phyloP scores from a whole-genome alignment of 2,329 filamentous ascomycete species.

The Botryotinia convoluta region DNA sequence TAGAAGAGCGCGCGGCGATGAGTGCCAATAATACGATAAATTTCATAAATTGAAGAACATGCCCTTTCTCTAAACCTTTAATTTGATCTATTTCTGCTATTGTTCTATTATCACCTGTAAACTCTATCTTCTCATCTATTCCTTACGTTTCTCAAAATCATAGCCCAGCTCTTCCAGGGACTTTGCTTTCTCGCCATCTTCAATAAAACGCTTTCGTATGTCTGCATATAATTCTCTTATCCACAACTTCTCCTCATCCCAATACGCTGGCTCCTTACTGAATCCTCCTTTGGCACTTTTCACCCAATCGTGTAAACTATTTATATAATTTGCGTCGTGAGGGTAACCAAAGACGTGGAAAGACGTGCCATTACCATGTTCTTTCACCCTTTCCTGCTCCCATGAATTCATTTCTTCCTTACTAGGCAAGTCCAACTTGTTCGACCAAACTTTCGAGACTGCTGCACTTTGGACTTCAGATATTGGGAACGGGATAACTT shows the following conservation, averaged over 20 bases:
- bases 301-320: constrained; percentile 63
- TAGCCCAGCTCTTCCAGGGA: constrained; percentile 72
- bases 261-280: constrained; percentile 68
- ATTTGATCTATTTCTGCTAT: not conserved
- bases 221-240: constrained; percentile 63
- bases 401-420: constrained; percentile 64
- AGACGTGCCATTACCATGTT: constrained; percentile 45
- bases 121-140: not conserved
- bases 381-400: constrained; percentile 50
- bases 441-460: constrained; percentile 74
- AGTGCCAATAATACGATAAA: not conserved
- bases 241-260: constrained; percentile 72
- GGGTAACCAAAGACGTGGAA: constrained; percentile 53
- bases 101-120: not conserved
- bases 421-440: constrained; percentile 63
- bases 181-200: constrained; percentile 60
- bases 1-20: not conserved
- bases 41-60: not conserved
- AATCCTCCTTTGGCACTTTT: constrained; percentile 45
- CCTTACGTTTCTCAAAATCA: constrained; percentile 41
- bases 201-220: constrained; percentile 71
- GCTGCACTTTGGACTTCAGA: constrained; percentile 77
- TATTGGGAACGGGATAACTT: constrained; percentile 84
- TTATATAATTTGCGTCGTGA: constrained; percentile 68
- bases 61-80: not conserved